These are phyloP conservation scores for Collybiopsis luxurians DNA, from an alignment of 768 basidiomycete species.

Conservation along the genomic window DNA sequence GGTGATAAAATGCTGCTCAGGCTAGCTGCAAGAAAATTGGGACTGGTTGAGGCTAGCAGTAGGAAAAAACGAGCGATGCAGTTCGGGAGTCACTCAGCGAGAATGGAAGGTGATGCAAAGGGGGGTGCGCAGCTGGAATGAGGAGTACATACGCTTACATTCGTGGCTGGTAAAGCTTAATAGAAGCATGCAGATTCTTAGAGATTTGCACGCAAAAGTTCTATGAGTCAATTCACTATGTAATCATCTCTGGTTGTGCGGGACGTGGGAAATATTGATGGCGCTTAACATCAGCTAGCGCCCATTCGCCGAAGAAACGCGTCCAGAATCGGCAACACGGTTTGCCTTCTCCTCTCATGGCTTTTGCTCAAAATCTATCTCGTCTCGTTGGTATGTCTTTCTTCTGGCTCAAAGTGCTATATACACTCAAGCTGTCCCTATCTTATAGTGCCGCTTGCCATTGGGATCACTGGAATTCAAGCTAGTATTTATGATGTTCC, in stretches of 20 bases:
- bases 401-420: neutral
- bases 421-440: neutral
- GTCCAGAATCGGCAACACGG: neutral
- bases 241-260: no score
- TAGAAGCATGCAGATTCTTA: no score
- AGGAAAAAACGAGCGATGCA: constrained; percentile 96
- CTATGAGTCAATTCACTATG: no score
- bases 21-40: constrained; percentile 66
- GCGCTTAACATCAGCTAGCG: neutral
- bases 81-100: constrained; percentile 86
- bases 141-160: neutral
- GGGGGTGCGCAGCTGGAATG: constrained; percentile 45
- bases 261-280: no score
- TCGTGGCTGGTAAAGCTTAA: no score
- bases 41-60: constrained; percentile 67
- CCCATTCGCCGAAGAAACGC: neutral
- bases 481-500: constrained; percentile 75
- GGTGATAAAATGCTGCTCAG: constrained; percentile 91
- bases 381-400: constrained; percentile 43
- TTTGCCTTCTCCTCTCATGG: neutral
- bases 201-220: no score
- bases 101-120: constrained; percentile 69
- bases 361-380: constrained; percentile 7
- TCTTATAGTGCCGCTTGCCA: constrained; percentile 42
- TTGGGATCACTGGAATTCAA: constrained; percentile 42